Evolutionary conservation across 257 asterid genomes (phyloP), one percentile per base, ranked within the genome.

Genomic region (Fraxinus excelsior): DNA sequence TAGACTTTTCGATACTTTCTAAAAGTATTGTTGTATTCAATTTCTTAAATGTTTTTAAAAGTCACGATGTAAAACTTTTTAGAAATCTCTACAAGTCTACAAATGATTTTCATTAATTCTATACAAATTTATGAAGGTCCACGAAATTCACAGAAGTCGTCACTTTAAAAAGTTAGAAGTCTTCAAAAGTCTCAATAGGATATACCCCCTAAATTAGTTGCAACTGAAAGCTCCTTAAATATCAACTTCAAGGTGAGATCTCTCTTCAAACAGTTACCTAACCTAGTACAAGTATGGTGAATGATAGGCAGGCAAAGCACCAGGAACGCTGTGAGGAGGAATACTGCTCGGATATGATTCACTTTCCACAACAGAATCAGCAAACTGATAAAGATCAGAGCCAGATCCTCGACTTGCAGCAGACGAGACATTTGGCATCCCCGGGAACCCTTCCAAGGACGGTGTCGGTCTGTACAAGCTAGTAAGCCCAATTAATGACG

Each of bases 301-400:
- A 72, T 80, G 85, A 76, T 86, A 90, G 35, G 85, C 60, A 9
- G 91, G 76, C 74, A 75, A 73, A 64, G 74, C 78, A 26, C 79
- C 70, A 56, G 91, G 81, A 80, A 65, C 74, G 66, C 44, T 87
- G n/a, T 73, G 28, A 21, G 80, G 85, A 68, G 80, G 70, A 67
- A 72, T 64, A 14, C 75, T 67, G 62, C 70, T 44, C 40, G 73
- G 74, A 78, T 89, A 84, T 23, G 86, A 46, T 42, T 86, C 94
- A 11, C 70, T 85, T 34, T 88, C 89, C 7, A 76, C 75, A 42
- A 88, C 83, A 14, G 86, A 18, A 85, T 90, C 97, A 16, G 88
- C 97, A 87, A 87, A 87, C 74, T 90, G 97, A 84, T 91, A 93
- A 21, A 88, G 86, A 83, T 90, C 88, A 80, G 93, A 74, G 9